phyloP scores from a whole-genome alignment of 345 rosid genomes.

The Isatis tinctoria region DNA sequence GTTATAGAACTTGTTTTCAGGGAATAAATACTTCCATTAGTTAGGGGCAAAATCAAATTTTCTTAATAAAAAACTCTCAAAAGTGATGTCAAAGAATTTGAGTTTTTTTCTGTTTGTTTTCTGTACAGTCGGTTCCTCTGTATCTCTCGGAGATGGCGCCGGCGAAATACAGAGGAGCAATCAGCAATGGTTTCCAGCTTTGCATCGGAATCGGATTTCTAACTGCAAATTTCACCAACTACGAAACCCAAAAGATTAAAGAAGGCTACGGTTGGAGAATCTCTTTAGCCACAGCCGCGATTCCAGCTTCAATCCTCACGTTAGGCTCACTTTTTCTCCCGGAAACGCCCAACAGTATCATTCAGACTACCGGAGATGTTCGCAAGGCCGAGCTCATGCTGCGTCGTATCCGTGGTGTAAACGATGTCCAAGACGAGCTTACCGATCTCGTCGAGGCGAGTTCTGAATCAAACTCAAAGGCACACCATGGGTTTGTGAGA shows the following conservation, averaged over 20 bases:
- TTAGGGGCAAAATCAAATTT: too few species aligned
- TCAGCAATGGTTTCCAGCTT: conserved; percentile 70
- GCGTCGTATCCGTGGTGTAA: conserved; percentile 53
- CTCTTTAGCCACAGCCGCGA: conserved; percentile 63
- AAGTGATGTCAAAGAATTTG: not conserved
- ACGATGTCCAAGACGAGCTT: conserved; percentile 49
- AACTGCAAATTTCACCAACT: conserved; percentile 55
- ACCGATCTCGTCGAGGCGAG: conserved; percentile 57
- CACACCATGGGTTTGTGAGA: conserved; percentile 38
- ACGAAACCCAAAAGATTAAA: conserved; percentile 55
- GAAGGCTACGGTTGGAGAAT: conserved; percentile 74
- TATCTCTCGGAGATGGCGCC: conserved; percentile 90
- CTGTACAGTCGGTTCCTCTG: conserved; percentile 66
- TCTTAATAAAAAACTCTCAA: too few species aligned
- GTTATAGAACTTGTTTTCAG: too few species aligned
- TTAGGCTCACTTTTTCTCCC: conserved; percentile 63
- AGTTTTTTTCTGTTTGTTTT: not conserved
- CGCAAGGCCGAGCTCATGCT: conserved; percentile 47
- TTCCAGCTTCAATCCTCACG: conserved; percentile 59
- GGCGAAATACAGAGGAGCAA: conserved; percentile 65
- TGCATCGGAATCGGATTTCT: conserved; percentile 58
- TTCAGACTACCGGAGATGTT: conserved; percentile 37
- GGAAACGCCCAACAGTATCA: conserved; percentile 68
- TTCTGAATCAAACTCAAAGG: conserved; percentile 21
- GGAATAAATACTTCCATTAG: too few species aligned